Evolutionary conservation across 192 early-diverging fungal genomes (phyloP), one percentile per base, ranked within the genome.

Genomic region (Entomortierella beljakovae): DNA sequence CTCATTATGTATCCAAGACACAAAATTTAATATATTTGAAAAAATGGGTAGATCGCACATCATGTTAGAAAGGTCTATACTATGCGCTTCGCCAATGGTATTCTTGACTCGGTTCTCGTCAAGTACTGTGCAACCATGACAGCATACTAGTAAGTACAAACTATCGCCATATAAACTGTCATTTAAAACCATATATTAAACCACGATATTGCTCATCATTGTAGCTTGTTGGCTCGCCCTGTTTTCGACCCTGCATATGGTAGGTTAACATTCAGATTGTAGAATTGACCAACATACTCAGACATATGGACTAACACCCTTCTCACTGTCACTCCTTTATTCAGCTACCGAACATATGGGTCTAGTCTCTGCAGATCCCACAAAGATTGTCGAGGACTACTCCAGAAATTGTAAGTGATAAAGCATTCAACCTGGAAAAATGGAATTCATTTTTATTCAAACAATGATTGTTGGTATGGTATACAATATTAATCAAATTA

Each of bases 111-210:
- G 15, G 88, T 90, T 25, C 80, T 90, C 57, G 88, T 90, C 40
- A 90, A 90, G 70, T 90, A 90, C 48, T 88, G 84, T 58, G 87
- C 88, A 6, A 90, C 88, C 23, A 90, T 90, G 88, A 87, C 88
- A 16, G 88, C 88, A 7, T 90, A 88, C 64, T 87, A 88, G 87
- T 88, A 85, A 82, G 87, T 22, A 26, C 11, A 2, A 13, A 15
- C 15, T 22, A 10, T 34, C 22, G 10, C 37, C 34, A 37, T 58
- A 31, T 15, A 16, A 56, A 2, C 37, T 2, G 9, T 34, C 11
- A 33, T 18, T 43, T 13, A 13, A 13, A 43, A 43, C 18, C 18
- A 13, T 9, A 43, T 9, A 13, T 15, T 53, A 53, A 10, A 32
- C 37, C 31, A 88, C 35, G 91, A 90, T 88, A 88, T 89, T 54